phyloP scores from a whole-genome alignment of 2,329 filamentous ascomycete species.

The Xylariaceae sp. region DNA sequence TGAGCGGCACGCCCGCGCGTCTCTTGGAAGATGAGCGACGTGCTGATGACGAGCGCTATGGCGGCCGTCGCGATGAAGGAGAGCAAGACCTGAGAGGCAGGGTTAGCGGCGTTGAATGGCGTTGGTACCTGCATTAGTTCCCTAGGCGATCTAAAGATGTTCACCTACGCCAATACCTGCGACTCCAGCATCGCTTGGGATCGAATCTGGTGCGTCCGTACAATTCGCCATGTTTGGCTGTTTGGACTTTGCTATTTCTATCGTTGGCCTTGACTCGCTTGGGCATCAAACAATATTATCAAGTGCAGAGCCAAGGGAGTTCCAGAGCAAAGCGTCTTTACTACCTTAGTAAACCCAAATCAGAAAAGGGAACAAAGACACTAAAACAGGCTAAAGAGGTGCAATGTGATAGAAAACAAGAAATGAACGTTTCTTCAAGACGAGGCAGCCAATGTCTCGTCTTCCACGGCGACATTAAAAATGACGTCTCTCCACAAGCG shows the following conservation, averaged over 20 bases:
- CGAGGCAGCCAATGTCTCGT: slow-evolving; percentile 1
- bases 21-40: slow-evolving; percentile 56
- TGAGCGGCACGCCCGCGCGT: slow-evolving; percentile 30
- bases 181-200: slow-evolving; percentile 47
- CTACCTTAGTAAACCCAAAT: no score
- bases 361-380: no score
- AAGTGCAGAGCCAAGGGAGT: no score
- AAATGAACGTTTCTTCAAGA: background rate
- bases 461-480: background rate
- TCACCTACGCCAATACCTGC: slow-evolving; percentile 49
- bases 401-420: background rate
- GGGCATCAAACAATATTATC: no score
- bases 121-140: slow-evolving; percentile 14
- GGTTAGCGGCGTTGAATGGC: slow-evolving; percentile 2
- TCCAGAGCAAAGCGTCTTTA: no score
- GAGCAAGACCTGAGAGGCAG: slow-evolving; percentile 50
- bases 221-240: slow-evolving; percentile 32
- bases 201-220: slow-evolving; percentile 35
- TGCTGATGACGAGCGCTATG: slow-evolving; percentile 53
- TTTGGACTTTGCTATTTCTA: no score
- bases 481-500: slow-evolving; percentile 14
- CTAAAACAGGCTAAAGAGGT: no score
- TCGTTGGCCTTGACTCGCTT: no score
- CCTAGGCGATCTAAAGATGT: background rate
- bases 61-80: slow-evolving; percentile 65